Conservation (phyloP, 179 eudicot genomes). For the Gypsophila paniculata region DNA sequence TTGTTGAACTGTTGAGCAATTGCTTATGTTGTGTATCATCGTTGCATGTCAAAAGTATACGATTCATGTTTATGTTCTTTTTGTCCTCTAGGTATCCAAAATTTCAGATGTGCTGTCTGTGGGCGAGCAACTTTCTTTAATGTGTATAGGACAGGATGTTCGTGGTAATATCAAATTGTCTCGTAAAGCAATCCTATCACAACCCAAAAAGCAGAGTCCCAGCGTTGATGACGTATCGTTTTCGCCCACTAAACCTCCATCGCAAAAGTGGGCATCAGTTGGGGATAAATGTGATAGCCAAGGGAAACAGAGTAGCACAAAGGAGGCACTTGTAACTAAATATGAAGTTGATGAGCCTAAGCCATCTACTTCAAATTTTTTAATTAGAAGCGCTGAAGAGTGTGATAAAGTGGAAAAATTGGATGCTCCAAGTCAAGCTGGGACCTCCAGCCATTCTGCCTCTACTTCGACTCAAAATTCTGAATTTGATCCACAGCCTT, state of each 20-base stretch:
- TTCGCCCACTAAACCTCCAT: conserved; percentile 25
- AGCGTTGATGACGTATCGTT: conserved; percentile 24
- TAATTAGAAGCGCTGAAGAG: conserved; percentile 60
- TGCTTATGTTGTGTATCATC: neutral
- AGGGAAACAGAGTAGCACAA: conserved; percentile 23
- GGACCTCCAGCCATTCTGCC: neutral
- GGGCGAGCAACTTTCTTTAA: conserved; percentile 69
- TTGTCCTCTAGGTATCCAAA: conserved; percentile 49
- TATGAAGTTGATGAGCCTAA: conserved; percentile 24
- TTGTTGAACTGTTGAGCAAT: conserved; percentile 2
- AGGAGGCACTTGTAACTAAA: conserved; percentile 28
- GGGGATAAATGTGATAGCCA: conserved; percentile 27
- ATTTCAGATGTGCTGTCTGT: conserved; percentile 74
- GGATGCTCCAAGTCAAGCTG: conserved; percentile 21
- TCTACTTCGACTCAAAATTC: conserved; percentile 29
- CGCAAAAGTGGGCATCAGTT: conserved; percentile 30
- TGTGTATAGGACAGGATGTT: conserved; percentile 81
- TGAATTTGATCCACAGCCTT: conserved; percentile 23
- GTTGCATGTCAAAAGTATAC: neutral
- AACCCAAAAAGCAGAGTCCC: conserved; percentile 29
- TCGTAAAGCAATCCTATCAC: conserved; percentile 57
- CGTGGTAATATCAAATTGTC: conserved; percentile 91
- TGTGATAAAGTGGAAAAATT: conserved; percentile 67
- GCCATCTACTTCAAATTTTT: conserved; percentile 34
- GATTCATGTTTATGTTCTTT: neutral